phyloP scores from a whole-genome alignment of 1,284 basidiomycete genomes.

The Heterobasidion occidentale region DNA sequence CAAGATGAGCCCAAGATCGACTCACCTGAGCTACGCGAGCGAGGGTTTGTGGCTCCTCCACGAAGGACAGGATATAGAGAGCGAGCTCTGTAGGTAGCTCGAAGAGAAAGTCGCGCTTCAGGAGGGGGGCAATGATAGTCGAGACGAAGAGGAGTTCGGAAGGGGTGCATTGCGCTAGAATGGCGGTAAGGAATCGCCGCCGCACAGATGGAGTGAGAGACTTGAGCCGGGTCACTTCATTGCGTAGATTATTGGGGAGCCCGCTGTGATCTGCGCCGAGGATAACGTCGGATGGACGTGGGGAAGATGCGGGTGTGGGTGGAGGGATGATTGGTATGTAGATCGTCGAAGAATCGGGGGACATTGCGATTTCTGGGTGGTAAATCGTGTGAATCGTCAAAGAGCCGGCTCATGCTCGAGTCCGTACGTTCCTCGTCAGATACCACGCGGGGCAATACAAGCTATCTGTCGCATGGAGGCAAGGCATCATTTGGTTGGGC shows the following conservation, averaged over 20 bases:
- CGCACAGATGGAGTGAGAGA: slow-evolving; percentile 34
- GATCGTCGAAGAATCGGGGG: slow-evolving; percentile 20
- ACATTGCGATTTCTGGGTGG: background rate
- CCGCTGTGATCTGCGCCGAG: slow-evolving; percentile 4
- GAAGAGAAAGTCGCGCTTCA: slow-evolving; percentile 83
- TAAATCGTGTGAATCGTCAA: too few relatives aligned
- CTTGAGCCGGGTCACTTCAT: slow-evolving; percentile 20
- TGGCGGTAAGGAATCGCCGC: slow-evolving; percentile 51
- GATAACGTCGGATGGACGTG: slow-evolving; percentile 24
- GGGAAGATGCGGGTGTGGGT: slow-evolving; percentile 66
- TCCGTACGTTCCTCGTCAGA: too few relatives aligned
- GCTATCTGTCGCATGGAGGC: too few relatives aligned
- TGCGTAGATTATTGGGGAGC: slow-evolving; percentile 14
- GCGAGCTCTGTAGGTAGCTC: slow-evolving; percentile 82
- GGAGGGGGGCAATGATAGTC: slow-evolving; percentile 65
- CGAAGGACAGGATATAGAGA: slow-evolving; percentile 73
- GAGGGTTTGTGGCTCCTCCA: slow-evolving; percentile 79
- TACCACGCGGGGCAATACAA: too few relatives aligned
- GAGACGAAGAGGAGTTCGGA: slow-evolving; percentile 79
- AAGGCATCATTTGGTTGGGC: too few relatives aligned
- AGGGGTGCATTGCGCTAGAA: slow-evolving; percentile 62
- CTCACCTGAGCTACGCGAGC: slow-evolving; percentile 70
- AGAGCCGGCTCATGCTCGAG: too few relatives aligned
- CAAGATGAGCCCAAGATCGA: slow-evolving; percentile 68
- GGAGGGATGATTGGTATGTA: slow-evolving; percentile 57